A percentile compares a stretch with the other conserved stretches of the same genome.
These are phyloP conservation scores for Aureoboletus auriporus DNA, from an alignment of 768 basidiomycete genomes.

Conservation along the genomic window DNA sequence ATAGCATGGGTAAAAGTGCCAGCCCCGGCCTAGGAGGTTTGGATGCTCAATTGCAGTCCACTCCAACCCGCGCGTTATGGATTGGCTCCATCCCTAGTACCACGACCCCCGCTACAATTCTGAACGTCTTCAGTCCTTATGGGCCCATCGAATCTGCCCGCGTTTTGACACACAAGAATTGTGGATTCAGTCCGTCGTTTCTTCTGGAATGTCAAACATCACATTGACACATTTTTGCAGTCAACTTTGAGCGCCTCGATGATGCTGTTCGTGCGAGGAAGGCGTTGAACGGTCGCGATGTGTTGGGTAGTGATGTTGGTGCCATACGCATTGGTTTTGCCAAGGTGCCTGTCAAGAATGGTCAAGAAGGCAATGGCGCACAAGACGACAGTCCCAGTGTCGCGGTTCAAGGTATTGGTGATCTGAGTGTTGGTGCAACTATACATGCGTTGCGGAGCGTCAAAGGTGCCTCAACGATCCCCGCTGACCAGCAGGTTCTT, in stretches of 20 bases:
- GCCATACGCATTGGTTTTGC: conserved; percentile 97
- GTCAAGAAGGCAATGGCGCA: conserved; percentile 55
- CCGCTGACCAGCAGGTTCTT: conserved; percentile 90
- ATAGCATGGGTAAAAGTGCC: conserved; percentile 44
- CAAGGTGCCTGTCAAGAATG: conserved; percentile 90
- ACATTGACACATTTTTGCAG: conserved; percentile 32
- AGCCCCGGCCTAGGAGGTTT: conserved; percentile 61
- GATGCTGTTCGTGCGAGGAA: conserved; percentile 95
- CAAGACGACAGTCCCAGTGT: conserved; percentile 63
- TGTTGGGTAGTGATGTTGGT: conserved; percentile 93
- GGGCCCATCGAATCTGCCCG: conserved; percentile 97
- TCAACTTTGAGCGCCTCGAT: conserved; percentile 97
- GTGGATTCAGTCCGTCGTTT: conserved; percentile 71
- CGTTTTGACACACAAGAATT: conserved; percentile 96
- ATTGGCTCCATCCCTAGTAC: conserved; percentile 95
- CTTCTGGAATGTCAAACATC: neutral
- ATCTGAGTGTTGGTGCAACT: conserved; percentile 81
- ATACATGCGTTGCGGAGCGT: conserved; percentile 84
- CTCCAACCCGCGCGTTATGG: conserved; percentile 95
- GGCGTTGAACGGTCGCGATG: conserved; percentile 92
- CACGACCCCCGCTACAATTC: conserved; percentile 89
- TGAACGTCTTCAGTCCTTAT: conserved; percentile 96
- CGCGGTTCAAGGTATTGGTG: conserved; percentile 77
- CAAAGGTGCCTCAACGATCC: conserved; percentile 89
- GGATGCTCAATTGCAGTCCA: conserved; percentile 84